A percentile compares a stretch with the other conserved stretches of the same genome.
Evolutionary conservation across 1,139 yeast species (phyloP).

Genomic region (Yamadazyma trypodendri): DNA sequence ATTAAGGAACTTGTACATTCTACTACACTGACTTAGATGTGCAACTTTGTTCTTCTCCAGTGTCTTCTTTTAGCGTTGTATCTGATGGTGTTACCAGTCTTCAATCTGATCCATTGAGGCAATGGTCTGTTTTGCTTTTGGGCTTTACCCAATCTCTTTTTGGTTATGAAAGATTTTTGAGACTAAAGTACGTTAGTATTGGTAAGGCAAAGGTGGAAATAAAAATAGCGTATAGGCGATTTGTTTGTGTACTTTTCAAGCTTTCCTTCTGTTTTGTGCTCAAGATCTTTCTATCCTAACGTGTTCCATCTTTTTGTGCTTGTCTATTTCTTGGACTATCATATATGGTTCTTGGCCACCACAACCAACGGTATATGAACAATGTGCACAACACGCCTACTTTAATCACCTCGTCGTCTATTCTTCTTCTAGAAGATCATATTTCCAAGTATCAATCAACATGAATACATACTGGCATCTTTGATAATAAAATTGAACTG

Average conservation of each 20-base stretch:
- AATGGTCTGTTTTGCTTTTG: slow-evolving; percentile 99
- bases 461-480: slow-evolving; percentile 38
- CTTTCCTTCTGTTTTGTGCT: no score
- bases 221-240: no score
- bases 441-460: no score
- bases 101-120: slow-evolving; percentile 99
- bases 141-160: slow-evolving; percentile 99
- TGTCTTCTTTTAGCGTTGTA: slow-evolving; percentile 99
- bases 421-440: no score
- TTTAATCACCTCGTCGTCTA: no score
- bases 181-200: slow-evolving; percentile 46
- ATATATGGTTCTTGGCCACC: no score
- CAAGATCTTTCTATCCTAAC: no score
- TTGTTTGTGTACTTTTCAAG: no score
- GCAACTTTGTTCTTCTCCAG: slow-evolving; percentile 99
- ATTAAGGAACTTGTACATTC: slow-evolving; percentile 2
- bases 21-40: slow-evolving; percentile 60
- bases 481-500: slow-evolving; percentile 14
- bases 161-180: slow-evolving; percentile 95
- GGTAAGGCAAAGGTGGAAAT: neutral
- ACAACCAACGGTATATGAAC: no score
- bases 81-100: slow-evolving; percentile 97
- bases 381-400: no score
- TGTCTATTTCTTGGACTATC: no score
- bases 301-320: no score